Base-by-base conservation (phyloP, 2,329 filamentous ascomycete genomes). In the Botryotinia globosa region DNA sequence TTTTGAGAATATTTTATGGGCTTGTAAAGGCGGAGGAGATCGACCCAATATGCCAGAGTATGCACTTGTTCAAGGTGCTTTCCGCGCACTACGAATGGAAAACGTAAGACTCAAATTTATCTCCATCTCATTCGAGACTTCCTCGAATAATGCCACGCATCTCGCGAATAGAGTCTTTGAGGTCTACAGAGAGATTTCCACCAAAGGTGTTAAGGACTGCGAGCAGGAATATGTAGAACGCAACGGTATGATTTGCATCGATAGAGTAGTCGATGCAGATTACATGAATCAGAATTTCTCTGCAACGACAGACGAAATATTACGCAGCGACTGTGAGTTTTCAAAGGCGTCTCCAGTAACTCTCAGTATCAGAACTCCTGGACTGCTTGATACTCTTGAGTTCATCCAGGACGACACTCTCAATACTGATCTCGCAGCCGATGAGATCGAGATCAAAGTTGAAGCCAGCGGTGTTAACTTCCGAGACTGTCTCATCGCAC, bases 371-470 rank as follows among this genome's bases (percentile, higher is more conserved):
- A 16, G 4, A 25, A 39, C 32, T 3, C 58, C 32, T 61, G 58
- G 32, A 14, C 34, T 61, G 12, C 10, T 61, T 7, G 58, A 61
- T 10, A 61, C 32, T 2, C 58, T 61, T 12, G 58, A 61, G 10
- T 37, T 61, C 22, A 32, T 61, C 8, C 20, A 61, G 58, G 32
- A 37, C 25, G 12, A 7, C 6, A 34, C 58, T 61, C 9, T 22
- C 12, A 4, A 22, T 6, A 45, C 8, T 2, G 9, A 61, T 18
- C 14, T 59, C 4, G 29, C 32, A n/a, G n/a, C 29, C 7, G 42
- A 71, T 65, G 59, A 39, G n/a, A 20, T 71, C 29, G 44, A 61
- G 39, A 39, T 61, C 42, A 37, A 56, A 68, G 65, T 68, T 18
- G 34, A 51, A n/a, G 65, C 65, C 18, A 37, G 42, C 16, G 69